Evolutionary conservation across 2,329 filamentous ascomycete species (phyloP), one percentile per base, ranked within the genome.

Genomic region (Aspergillus sp.): DNA sequence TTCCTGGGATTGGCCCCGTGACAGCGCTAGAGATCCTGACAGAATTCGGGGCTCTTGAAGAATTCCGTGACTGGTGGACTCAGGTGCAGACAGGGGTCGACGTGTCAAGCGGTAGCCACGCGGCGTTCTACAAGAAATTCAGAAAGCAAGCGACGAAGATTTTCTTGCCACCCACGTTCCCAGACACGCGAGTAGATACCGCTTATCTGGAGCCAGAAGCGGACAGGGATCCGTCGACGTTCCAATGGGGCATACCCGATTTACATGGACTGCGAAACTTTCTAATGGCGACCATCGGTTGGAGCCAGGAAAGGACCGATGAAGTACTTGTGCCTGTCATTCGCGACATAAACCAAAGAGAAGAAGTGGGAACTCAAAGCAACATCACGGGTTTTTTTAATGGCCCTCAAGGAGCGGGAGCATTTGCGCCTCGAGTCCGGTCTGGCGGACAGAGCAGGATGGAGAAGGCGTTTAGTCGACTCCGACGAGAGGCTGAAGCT

Each of bases 301-400:
- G 95, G 95, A 87, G 82, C 55, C 88, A 90, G 72, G 93, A 98
- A 73, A 83, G 92, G 7, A 98, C 93, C 0, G 95, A 99, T 68
- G 95, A 99, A 74, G 90, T 99, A 2, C 84, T 99, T 2, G 91
- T 99, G 1, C 95, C 95, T 0, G 96, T 99, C 1, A 95, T 99
- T 62, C 84, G 88, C 56, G 95, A 99, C 69, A 96, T 99, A 90
- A 98, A 98, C 71, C 85, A 86, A 4, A 83, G 95, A 40, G 90
- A 91, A 63, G 82, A 86, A 27, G 95, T 98, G 76, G 95, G 95
- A 6, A 98, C 93, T 17, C 95, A 99, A 79, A 88, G 87, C 58
- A 99, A 99, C 66, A 96, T 99, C 64, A 99, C 95, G n/a, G 82
- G 87, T 23, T 99, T 88, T 73, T 97, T 98, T 72, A 85, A 86